These are phyloP conservation scores for Aspergillus texensis DNA, from an alignment of 2,329 filamentous ascomycete genomes.

Conservation along the genomic window DNA sequence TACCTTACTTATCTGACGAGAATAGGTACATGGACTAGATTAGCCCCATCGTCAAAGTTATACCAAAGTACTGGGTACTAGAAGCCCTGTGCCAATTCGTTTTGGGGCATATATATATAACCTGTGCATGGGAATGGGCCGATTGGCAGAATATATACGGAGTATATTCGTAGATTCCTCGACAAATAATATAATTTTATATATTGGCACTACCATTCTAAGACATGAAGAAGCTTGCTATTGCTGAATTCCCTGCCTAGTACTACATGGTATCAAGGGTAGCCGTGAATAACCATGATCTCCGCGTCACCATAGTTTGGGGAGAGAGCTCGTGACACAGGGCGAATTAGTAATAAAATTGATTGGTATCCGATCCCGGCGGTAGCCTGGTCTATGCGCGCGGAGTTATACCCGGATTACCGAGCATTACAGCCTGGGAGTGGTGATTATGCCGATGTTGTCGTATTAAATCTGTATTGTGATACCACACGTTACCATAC, in stretches of 20 bases:
- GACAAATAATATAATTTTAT: neutral
- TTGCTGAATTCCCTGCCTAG: too few species aligned
- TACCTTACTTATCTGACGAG: neutral
- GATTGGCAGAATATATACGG: too few species aligned
- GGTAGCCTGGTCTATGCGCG: conserved; percentile 40
- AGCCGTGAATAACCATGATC: neutral
- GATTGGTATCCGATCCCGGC: conserved; percentile 33
- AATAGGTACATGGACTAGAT: neutral
- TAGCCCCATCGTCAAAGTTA: too few species aligned
- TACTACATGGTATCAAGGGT: neutral
- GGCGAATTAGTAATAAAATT: neutral
- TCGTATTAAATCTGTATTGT: neutral
- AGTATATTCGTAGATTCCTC: too few species aligned
- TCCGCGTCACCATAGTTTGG: neutral
- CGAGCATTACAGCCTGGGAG: neutral
- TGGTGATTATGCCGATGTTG: neutral
- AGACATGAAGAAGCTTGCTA: neutral
- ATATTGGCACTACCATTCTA: neutral
- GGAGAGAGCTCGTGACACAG: neutral
- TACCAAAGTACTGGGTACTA: too few species aligned
- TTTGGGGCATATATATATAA: neutral
- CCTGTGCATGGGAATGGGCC: too few species aligned
- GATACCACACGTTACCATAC: neutral
- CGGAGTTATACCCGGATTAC: conserved; percentile 16
- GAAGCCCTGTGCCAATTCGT: too few species aligned